Evolutionary conservation across 441 rosid species (phyloP), one percentile per base, ranked within the genome.

Genomic region (Viola pubescens): DNA sequence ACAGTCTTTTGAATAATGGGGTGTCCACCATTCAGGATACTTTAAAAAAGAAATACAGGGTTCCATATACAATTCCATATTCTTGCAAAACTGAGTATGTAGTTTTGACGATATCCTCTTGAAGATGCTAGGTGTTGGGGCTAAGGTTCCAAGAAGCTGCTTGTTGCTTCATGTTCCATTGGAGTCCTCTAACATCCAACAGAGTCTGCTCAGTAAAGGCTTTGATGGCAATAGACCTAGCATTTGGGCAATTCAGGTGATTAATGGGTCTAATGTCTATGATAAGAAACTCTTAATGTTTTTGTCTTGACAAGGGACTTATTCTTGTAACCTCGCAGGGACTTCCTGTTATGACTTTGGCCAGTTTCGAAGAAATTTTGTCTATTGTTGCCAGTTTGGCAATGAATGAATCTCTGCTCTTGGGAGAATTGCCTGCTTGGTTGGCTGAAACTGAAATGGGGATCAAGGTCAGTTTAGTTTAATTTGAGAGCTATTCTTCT

Each of bases 391-490:
- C 92, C 71, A 69, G 86, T 61, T 80, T 89, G 76, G 89, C 95
- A 54, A 74, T 74, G 76, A 80, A 85, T 26, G 86, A 84, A 48
- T 26, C 45, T 54, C 74, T 72, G 62, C 79, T 92, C 56, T 59
- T 89, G 39, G 98, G 97, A 59, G 96, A 87, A 77, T 55, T 92
- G 76, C 86, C 90, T 58, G 64, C 77, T 37, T 75, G 86, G 82
- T 68, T 88, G 63, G 74, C 80, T 46, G 85, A 78, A 70, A 77
- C 88, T 60, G 86, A 83, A 60, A 70, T 80, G 50, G 75, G 73
- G 16, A 54, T 58, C 61, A 75, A 82, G 90, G 92, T 86, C 59
- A 54, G 65, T 66, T 58, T 63, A 40, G 43, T 41, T 37, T 26
- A 26, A 26, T 26, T 26, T 26, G 34, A 26, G 34, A 26, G 34